Evolutionary conservation across 2,329 filamentous ascomycete species (phyloP), one percentile per base, ranked within the genome.

Genomic region (Claviceps fusiformis): DNA sequence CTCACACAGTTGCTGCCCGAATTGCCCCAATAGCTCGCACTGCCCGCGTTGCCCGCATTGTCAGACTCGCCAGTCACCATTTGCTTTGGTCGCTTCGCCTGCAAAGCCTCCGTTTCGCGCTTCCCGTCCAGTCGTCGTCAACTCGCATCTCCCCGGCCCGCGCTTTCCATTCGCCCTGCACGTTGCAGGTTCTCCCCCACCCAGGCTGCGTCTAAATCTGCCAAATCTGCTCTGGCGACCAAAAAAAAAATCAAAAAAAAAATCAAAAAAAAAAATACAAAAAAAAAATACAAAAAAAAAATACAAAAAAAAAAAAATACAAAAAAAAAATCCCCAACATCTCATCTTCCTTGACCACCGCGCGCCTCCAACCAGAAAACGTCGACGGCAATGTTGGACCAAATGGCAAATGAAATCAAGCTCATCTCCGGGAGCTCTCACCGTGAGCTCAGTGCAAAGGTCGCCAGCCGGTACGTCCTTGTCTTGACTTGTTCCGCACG

Each of bases 391-490:
- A 71, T 71, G 70, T 63, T 70, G 59, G 68, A 70, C 55, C 69
- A 71, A 65, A 76, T 77, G 73, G 73, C 74, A 51, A 77, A 77
- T 69, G 74, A 77, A 64, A 76, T 77, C 67, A 77, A 77, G 65
- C 69, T 77, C 61, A 73, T 76, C 63, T 75, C 73, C 59, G 73
- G 74, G 59, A 74, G 70, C 62, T 75, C 72, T 66, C 74, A 76
- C 66, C 71, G 71, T 55, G 71, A 74, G 57, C 69, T 77, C 59
- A 75, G 72, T 64, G 69, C 68, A 59, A 71, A 71, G 63, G 71
- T 75, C 57, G 73, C 73, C 53, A 68, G 66, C 55, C 70, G 73
- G 72, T 75, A 69, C 59, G 69, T 33, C 33, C 24, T 19, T 59
- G 69, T 33, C 33, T 43, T 19, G 27, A 47, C 33, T 47, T 27